Evolutionary conservation across 106 monocot species (phyloP).

Genomic region (Platanthera zijinensis): DNA sequence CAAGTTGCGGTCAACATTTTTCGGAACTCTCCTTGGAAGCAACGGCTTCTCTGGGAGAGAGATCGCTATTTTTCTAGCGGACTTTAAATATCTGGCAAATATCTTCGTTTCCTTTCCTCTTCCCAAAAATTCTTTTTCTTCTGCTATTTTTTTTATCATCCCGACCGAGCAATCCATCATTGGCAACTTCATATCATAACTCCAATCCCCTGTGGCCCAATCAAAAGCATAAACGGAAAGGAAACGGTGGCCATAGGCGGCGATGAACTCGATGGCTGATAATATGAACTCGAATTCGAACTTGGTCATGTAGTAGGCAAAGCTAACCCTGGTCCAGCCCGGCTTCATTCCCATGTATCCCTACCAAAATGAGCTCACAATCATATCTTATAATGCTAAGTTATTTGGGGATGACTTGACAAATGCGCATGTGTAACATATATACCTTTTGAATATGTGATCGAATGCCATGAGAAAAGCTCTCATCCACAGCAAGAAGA

Average conservation of each 20-base stretch:
- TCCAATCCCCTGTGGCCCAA: constrained; percentile 36
- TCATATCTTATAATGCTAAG: neutral
- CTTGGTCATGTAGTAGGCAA: constrained; percentile 31
- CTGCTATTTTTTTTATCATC: neutral
- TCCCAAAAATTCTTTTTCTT: too few relatives aligned
- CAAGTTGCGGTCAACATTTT: too few relatives aligned
- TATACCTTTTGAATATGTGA: constrained; percentile 23
- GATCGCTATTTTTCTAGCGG: too few relatives aligned
- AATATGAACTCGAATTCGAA: constrained; percentile 29
- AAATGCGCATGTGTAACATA: too few relatives aligned
- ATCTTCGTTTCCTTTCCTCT: too few relatives aligned
- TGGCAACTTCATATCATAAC: neutral
- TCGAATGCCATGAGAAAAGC: constrained; percentile 21
- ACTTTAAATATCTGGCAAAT: too few relatives aligned
- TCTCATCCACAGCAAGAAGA: constrained; percentile 22
- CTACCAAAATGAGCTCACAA: neutral
- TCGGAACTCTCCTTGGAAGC: too few relatives aligned
- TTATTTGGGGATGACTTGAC: too few relatives aligned
- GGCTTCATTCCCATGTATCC: constrained; percentile 38
- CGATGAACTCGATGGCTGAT: constrained; percentile 25
- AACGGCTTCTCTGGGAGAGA: too few relatives aligned
- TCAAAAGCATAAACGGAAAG: constrained; percentile 34
- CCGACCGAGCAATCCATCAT: neutral
- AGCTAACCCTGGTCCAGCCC: constrained; percentile 43
- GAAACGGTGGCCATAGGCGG: constrained; percentile 26